Evolutionary conservation across 192 early-diverging fungal species (phyloP), one percentile per base, ranked within the genome.

Genomic region (Obelidium mucronatum): DNA sequence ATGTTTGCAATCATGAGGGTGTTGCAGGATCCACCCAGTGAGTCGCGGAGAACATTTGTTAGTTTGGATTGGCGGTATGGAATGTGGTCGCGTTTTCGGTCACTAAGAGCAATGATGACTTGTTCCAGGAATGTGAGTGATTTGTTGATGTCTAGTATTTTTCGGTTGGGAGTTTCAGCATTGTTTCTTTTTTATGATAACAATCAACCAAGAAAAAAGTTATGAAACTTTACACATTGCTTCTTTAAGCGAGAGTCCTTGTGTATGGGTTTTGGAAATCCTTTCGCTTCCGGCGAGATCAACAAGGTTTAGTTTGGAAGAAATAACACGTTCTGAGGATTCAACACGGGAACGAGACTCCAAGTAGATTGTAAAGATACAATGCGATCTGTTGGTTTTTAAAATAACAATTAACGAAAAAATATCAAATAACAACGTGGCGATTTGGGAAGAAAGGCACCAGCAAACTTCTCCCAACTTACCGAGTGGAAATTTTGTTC

Each of bases 51-150:
- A 2, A 90, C 88, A 75, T 90, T 79, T 0, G 89, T 90, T 52
- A 90, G 76, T 66, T 90, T 88, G 19, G 88, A 90, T 64, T 90
- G 89, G 36, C 89, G 83, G 59, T 83, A 90, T n/a, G 89, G 89
- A 39, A 90, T 88, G 63, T 90, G 89, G 13, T 87, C 88, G 56
- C 85, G 82, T 76, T 85, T 90, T 76, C 87, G 90, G 76, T 90
- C 88, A 28, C 82, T 76, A 22, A 90, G 78, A 5, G 89, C 89
- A n/a, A 90, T 86, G 54, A 90, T 87, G 26, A 90, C 89, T 67
- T 90, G 89, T 72, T 90, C 89, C 31, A 90, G 67, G 65, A 89
- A 90, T 51, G 89, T 89, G 22, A 90, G 67, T 5, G 86, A 88
- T 77, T 86, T 84, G 79, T 90, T 90, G 74, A 90, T 90, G 67